Evolutionary conservation across 2,329 filamentous ascomycete genomes (phyloP), one percentile per base, ranked within the genome.

Genomic region (Exophiala sp.): DNA sequence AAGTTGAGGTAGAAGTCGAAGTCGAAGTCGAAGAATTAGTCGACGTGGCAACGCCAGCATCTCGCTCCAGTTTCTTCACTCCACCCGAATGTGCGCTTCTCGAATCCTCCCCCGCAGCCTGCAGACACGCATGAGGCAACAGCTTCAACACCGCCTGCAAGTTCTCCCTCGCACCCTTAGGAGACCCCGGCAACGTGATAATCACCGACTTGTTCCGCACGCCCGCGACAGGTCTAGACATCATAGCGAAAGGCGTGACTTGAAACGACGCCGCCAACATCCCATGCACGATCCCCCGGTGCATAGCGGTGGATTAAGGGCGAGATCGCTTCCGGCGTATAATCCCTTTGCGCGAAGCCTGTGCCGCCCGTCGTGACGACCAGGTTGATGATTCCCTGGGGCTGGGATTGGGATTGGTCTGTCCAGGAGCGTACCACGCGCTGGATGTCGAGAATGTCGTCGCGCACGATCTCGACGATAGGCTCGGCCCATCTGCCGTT

Each of bases 231-330:
- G 93, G 93, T 39, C 93, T 81, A 44, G 93, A 87, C 93, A 98
- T 98, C 73, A 95, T 84, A 38, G 93, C 93, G 70, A 98, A 98
- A 40, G 91, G 90, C 2, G 93, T 98, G 27, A 97, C 82, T 37
- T 80, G 74, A 13, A 95, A 72, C 1, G 91, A 97, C 16, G 87
- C 76, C 4, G 89, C 77, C 35, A 98, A 75, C 91, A 98, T 98
- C 58, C 83, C 89, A 69, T 98, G 90, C 76, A 96, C 85, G 43
- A 98, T 74, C 1, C 93, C n/a, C 93, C 0, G 89, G 82, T 0
- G 93, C 93, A 66, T 91, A 81, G 64, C 86, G 89, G 63, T 95
- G 83, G 37, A 97, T 75, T 34, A 97, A 69, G 3, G 83, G 80
- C 11, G 76, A 71, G n/a, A 96, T 79, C 43, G 89, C 90, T 85